A percentile compares a stretch with the other conserved stretches of the same genome.
Evolutionary conservation across 148 eudicot genomes (phyloP).

Genomic region (Tetragonia tetragonoides): DNA sequence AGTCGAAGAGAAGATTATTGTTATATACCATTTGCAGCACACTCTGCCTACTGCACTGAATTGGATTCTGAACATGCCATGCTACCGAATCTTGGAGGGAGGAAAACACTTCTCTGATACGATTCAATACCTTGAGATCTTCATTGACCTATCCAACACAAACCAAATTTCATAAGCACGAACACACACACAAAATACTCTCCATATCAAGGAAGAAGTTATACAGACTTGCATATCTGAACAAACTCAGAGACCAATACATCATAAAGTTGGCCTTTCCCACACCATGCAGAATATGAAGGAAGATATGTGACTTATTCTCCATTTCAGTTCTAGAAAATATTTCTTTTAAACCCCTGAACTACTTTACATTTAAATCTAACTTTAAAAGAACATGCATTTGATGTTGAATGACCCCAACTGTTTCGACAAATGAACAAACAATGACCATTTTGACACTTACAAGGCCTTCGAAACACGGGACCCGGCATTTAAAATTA

Average conservation of each 20-base stretch:
- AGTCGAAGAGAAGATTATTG: conserved; percentile 19
- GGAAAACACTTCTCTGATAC: conserved; percentile 50
- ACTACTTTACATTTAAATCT: not conserved
- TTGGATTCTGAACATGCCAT: conserved; percentile 23
- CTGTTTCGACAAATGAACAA: not conserved
- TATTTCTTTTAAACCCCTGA: not conserved
- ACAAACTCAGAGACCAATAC: not conserved
- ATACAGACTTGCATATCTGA: not conserved
- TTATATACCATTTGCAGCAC: conserved; percentile 45
- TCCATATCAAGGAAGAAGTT: not conserved
- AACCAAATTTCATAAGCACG: not conserved
- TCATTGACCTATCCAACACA: conserved; percentile 44
- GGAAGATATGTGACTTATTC: not conserved
- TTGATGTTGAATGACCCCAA: not conserved
- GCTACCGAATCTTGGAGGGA: conserved; percentile 41
- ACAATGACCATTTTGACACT: not conserved
- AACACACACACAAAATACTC: not conserved
- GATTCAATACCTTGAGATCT: conserved; percentile 58
- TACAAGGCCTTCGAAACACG: not conserved
- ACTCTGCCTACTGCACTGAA: conserved; percentile 30
- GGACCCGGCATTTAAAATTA: not conserved
- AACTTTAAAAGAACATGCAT: not conserved
- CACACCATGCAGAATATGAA: not conserved
- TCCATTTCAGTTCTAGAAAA: not conserved
- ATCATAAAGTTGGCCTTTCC: not conserved